These are phyloP conservation scores for Heritiera fomes DNA, from an alignment of 345 rosid genomes.

Conservation along the genomic window DNA sequence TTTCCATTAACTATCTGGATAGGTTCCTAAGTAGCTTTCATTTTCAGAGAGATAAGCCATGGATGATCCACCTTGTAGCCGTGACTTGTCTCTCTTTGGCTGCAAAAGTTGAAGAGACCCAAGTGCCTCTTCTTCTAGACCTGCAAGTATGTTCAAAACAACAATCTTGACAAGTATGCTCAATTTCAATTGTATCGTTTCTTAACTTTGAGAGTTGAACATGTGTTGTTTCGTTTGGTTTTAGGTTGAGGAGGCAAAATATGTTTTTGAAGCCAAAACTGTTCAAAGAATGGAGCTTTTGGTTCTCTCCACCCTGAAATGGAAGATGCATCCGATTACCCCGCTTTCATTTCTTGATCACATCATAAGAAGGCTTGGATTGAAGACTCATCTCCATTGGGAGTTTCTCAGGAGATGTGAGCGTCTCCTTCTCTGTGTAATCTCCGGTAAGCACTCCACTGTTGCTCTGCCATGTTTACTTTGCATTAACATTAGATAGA, in stretches of 20 bases:
- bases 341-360: slow-evolving; percentile 82
- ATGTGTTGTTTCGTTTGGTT: background rate
- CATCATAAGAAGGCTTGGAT: slow-evolving; percentile 68
- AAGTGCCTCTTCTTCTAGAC: slow-evolving; percentile 78
- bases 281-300: slow-evolving; percentile 97
- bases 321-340: slow-evolving; percentile 93
- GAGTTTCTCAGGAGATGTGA: slow-evolving; percentile 73
- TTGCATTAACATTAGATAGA: background rate
- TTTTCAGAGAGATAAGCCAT: slow-evolving; percentile 66
- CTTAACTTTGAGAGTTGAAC: background rate
- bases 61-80: slow-evolving; percentile 89
- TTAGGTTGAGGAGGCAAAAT: slow-evolving; percentile 73
- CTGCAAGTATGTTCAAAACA: slow-evolving; percentile 57
- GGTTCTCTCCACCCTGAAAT: slow-evolving; percentile 73
- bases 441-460: slow-evolving; percentile 50
- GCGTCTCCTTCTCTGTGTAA: slow-evolving; percentile 53
- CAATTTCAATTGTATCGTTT: background rate
- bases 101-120: slow-evolving; percentile 92
- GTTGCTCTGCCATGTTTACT: slow-evolving; percentile 1
- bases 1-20: slow-evolving; percentile 83
- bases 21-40: slow-evolving; percentile 59
- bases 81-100: slow-evolving; percentile 90
- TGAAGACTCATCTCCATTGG: slow-evolving; percentile 58
- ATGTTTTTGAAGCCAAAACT: slow-evolving; percentile 76
- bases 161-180: background rate